These are phyloP conservation scores for Hordeum marinum DNA, from an alignment of 176 grass and related monocot species.

Conservation along the genomic window DNA sequence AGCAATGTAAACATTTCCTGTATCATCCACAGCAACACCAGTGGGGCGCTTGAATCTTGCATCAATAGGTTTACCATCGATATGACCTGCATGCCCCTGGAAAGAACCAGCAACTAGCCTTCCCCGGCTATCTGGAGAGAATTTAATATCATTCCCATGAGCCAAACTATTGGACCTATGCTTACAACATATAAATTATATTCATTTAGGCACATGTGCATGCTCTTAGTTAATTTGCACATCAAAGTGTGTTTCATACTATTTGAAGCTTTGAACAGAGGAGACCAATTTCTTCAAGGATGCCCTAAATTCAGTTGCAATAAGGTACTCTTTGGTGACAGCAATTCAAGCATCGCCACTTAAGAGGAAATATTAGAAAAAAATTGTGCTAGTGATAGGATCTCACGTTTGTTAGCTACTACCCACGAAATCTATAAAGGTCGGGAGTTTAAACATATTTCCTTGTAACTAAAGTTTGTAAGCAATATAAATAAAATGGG, in stretches of 20 bases:
- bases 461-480: too few relatives aligned
- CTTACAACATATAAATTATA: slow-evolving; percentile 3
- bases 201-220: background rate
- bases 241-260: background rate
- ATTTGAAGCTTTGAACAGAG: too few relatives aligned
- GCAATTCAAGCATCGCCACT: background rate
- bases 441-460: too few relatives aligned
- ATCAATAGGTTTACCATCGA: slow-evolving; percentile 93
- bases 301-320: background rate
- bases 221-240: background rate
- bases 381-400: background rate
- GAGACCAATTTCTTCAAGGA: too few relatives aligned
- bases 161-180: background rate
- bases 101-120: slow-evolving; percentile 92
- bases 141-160: slow-evolving; percentile 18
- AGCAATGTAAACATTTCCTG: slow-evolving; percentile 97
- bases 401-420: too few relatives aligned
- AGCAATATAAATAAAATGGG: background rate
- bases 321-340: background rate
- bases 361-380: background rate
- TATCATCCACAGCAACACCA: slow-evolving; percentile 86
- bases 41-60: slow-evolving; percentile 90
- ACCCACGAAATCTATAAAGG: too few relatives aligned
- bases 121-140: slow-evolving; percentile 84
- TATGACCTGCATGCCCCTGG: slow-evolving; percentile 84